Evolutionary conservation across 768 basidiomycete species (phyloP), one percentile per base, ranked within the genome.

Genomic region (Collybia nuda): DNA sequence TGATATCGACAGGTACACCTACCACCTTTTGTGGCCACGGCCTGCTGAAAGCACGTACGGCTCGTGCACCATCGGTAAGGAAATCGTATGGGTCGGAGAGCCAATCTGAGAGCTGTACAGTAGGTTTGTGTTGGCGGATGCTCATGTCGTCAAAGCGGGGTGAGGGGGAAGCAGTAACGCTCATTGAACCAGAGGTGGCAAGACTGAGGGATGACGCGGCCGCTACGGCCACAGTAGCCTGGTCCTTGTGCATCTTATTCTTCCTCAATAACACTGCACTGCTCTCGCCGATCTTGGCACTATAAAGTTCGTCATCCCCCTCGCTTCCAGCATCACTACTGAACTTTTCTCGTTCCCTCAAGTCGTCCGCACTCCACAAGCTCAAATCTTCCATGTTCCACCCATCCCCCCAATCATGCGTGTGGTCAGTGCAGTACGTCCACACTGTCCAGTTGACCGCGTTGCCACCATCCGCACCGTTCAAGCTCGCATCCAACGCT

Each of bases 321-420:
- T 58, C 56, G 39, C 61, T 39, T 37, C 58, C 44, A 9, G 12
- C 14, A 11, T 32, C 32, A 3, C 32, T 14, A 32, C 32, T 32
- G 2, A 32, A 32, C 45, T 54, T 57, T 39, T 53, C 52, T 53
- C 55, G 53, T 35, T 56, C 63, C 44, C 61, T 58, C 52, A 84
- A 54, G 63, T 98, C 94, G 56, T 93, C 90, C 3, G 67, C 56
- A 57, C 86, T 87, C 90, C 90, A 98, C 12, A 98, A 54, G 56
- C 90, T 93, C 51, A 98, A 66, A 70, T 98, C 96, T 70, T 99
- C 96, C 69, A 90, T 82, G 65, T 98, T 95, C 96, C 95, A 99
- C 1, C 86, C 86, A 68, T 99, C 96, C 12, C 96, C 93, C 91
- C 90, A 97, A 62, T 81, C 73, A 62, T 98, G 92, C 21, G 75